A percentile compares a stretch with the other conserved stretches of the same genome.
Conservation (phyloP, 805 yeast species). For the Metschnikowia chrysomelidarum region DNA sequence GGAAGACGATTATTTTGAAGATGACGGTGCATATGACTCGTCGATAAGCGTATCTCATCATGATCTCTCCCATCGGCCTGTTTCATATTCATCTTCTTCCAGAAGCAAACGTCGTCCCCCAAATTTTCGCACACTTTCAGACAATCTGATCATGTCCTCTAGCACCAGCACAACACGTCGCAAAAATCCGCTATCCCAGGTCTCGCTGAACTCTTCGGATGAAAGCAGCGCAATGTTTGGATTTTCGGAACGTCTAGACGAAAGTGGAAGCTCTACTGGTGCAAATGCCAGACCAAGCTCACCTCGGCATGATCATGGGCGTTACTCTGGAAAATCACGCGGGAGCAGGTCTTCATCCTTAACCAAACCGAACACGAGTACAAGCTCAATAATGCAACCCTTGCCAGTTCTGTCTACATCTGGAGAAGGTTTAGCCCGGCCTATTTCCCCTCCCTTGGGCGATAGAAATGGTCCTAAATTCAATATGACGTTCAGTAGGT, state of each 20-base stretch:
- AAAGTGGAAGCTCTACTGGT: constrained; percentile 6
- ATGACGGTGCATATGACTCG: constrained; percentile 38
- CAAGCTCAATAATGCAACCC: constrained; percentile 9
- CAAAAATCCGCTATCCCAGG: constrained; percentile 31
- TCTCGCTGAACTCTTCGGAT: constrained; percentile 39
- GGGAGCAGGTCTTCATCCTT: neutral
- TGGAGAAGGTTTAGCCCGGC: constrained; percentile 1
- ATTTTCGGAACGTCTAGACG: constrained; percentile 11
- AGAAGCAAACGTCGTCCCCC: constrained; percentile 28
- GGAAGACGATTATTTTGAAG: constrained; percentile 34
- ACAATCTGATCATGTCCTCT: constrained; percentile 33
- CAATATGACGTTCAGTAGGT: neutral
- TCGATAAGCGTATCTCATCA: constrained; percentile 35
- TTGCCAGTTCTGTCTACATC: constrained; percentile 9
- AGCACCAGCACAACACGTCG: constrained; percentile 28
- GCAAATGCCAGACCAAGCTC: constrained; percentile 4
- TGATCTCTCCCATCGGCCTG: constrained; percentile 21
- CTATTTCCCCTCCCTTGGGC: constrained; percentile 13
- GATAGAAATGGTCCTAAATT: neutral
- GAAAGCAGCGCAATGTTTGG: constrained; percentile 24
- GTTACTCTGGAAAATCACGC: constrained; percentile 2
- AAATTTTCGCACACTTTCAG: constrained; percentile 34
- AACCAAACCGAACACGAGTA: neutral
- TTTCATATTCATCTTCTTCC: constrained; percentile 15
- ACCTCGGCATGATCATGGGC: constrained; percentile 6